Evolutionary conservation across 108 stramenopile species (phyloP).

Genomic region (Hondaea fermentalgiana): DNA sequence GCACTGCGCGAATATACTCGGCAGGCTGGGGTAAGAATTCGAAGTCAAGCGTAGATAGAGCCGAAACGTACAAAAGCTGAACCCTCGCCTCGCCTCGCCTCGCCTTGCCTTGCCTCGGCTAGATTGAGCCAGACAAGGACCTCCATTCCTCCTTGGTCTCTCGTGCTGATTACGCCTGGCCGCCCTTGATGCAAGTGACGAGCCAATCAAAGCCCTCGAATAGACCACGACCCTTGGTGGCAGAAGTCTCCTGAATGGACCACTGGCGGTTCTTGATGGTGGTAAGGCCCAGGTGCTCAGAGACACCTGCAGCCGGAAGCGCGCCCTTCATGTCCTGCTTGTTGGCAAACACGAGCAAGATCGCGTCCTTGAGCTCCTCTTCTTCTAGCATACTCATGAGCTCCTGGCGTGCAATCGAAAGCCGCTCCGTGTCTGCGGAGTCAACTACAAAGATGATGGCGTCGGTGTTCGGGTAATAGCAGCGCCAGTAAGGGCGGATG

Average conservation of each 20-base stretch:
- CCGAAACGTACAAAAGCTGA: no score
- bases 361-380: conserved; percentile 88
- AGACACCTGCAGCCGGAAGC: conserved; percentile 88
- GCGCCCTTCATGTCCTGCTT: conserved; percentile 98
- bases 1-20: no score
- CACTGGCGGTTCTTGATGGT: conserved; percentile 93
- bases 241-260: conserved; percentile 98
- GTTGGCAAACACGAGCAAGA: conserved; percentile 96
- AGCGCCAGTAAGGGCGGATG: conserved; percentile 98
- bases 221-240: conserved; percentile 90
- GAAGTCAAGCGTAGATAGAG: no score
- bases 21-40: no score
- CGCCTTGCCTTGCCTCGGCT: no score
- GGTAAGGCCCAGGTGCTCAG: conserved; percentile 86
- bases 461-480: conserved; percentile 99
- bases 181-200: conserved; percentile 84
- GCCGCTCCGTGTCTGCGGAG: conserved; percentile 85
- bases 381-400: conserved; percentile 95
- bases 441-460: conserved; percentile 99
- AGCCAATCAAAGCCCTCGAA: conserved; percentile 99
- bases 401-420: conserved; percentile 87
- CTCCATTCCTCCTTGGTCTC: no score
- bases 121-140: no score
- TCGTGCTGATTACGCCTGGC: background rate
- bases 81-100: no score